phyloP scores from a whole-genome alignment of 164 flowering plant genomes.

The Dillenia turbinata region DNA sequence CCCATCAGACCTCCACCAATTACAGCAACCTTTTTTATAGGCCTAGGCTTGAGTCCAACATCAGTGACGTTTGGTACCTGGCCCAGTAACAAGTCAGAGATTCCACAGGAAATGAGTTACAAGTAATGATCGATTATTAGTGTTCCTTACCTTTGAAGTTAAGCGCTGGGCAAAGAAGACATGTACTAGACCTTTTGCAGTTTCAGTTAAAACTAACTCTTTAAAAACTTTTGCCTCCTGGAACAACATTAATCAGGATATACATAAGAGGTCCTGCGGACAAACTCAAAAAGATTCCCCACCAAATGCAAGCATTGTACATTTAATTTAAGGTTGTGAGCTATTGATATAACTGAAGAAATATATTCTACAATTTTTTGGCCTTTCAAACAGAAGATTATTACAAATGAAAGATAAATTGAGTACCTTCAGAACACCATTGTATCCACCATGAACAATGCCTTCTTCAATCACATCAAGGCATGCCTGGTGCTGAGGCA shows the following conservation, averaged over 20 bases:
- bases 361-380: too few species aligned
- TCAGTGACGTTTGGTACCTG: conserved; percentile 90
- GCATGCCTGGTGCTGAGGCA: conserved; percentile 93
- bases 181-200: conserved; percentile 75
- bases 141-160: conserved; percentile 59
- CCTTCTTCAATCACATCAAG: conserved; percentile 92
- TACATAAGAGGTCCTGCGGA: not conserved
- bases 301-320: too few species aligned
- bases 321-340: too few species aligned
- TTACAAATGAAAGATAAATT: not conserved
- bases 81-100: conserved; percentile 1
- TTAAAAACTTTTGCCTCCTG: conserved; percentile 69
- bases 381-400: too few species aligned
- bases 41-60: conserved; percentile 80
- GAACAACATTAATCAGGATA: conserved; percentile 12
- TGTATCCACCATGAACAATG: conserved; percentile 81
- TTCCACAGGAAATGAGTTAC: not conserved
- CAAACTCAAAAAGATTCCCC: too few species aligned
- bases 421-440: conserved; percentile 75
- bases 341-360: too few species aligned
- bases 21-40: conserved; percentile 79
- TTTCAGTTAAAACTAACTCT: conserved; percentile 48
- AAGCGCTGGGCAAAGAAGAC: conserved; percentile 70
- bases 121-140: not conserved
- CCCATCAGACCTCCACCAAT: conserved; percentile 99